Base-by-base conservation (phyloP, 768 basidiomycete species). In the Suillus occidentalis region DNA sequence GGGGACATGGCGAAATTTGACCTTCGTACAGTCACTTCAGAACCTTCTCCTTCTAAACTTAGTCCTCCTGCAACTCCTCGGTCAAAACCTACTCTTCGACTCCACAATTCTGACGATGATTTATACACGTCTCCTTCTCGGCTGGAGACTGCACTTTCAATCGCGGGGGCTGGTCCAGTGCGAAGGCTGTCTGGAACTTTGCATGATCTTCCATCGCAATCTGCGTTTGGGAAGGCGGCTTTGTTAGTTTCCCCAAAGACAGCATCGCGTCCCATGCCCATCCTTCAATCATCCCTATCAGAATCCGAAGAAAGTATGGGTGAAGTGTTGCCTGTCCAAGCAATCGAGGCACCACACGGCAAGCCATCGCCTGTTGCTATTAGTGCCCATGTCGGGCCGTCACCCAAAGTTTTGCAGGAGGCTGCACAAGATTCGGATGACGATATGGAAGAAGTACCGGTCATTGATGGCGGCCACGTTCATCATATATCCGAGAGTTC, bases 71-170 rank as follows among this genome's bases (percentile, higher is more conserved):
- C 58, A 8, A 58, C 28, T 20, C 58, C 62, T 34, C 58, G 53
- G 1, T 28, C 58, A 31, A 59, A 59, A 28, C 12, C 22, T 20
- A 28, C 63, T 14, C 31, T 16, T 36, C 47, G 63, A 16, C 49
- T 67, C 22, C 52, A 70, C 36, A 66, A 72, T 53, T 77, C 78
- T 16, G 81, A 81, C 40, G 82, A 85, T 9, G 84, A 87, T 59
- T 74, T 85, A 22, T 82, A 82, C 28, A 76, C 82, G 39, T 82
- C 83, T 3, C 87, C 83, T 0, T 81, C 82, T 25, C 81, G 87
- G 22, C 76, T 91, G n/a, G 87, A 88, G 69, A 89, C 89, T 1
- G 87, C 84, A 1, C 74, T 92, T 36, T 83, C 89, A 12, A 86
- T 92, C 50, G 91, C 85, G 20, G 87, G 87, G 61, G 82, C 88